These are phyloP conservation scores for Protomyces pachydermus DNA, from an alignment of 1,139 yeast species.

Conservation along the genomic window DNA sequence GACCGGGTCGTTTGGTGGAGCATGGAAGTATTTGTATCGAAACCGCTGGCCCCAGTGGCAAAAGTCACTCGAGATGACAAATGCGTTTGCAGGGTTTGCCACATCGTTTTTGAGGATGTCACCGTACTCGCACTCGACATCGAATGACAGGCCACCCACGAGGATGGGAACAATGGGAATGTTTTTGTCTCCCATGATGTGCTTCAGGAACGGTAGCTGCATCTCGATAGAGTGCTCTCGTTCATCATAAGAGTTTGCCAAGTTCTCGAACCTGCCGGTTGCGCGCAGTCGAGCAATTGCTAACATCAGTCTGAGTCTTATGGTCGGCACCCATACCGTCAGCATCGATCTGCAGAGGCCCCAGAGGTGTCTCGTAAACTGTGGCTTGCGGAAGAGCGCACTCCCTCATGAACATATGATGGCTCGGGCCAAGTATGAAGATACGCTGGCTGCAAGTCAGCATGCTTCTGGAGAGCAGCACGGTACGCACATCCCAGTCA, in stretches of 20 bases:
- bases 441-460: conserved; percentile 49
- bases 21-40: conserved; percentile 33
- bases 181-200: conserved; percentile 40
- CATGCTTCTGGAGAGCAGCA: neutral
- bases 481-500: conserved; percentile 42
- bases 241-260: conserved; percentile 62
- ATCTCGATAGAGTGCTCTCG: conserved; percentile 92
- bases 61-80: conserved; percentile 83
- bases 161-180: conserved; percentile 65
- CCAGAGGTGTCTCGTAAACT: conserved; percentile 74
- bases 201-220: conserved; percentile 77
- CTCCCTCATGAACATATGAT: conserved; percentile 71
- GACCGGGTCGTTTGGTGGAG: conserved; percentile 31
- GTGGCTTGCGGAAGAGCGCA: conserved; percentile 56
- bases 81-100: conserved; percentile 55
- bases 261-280: conserved; percentile 47
- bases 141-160: conserved; percentile 58
- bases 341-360: conserved; percentile 62
- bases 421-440: conserved; percentile 88
- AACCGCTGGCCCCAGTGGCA: conserved; percentile 68
- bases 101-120: conserved; percentile 52
- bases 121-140: conserved; percentile 48
- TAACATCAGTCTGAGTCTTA: conserved; percentile 9
- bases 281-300: conserved; percentile 42
- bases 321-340: conserved; percentile 36